These are phyloP conservation scores for Hamamelis virginiana DNA, from an alignment of 164 flowering plant species.

Conservation along the genomic window DNA sequence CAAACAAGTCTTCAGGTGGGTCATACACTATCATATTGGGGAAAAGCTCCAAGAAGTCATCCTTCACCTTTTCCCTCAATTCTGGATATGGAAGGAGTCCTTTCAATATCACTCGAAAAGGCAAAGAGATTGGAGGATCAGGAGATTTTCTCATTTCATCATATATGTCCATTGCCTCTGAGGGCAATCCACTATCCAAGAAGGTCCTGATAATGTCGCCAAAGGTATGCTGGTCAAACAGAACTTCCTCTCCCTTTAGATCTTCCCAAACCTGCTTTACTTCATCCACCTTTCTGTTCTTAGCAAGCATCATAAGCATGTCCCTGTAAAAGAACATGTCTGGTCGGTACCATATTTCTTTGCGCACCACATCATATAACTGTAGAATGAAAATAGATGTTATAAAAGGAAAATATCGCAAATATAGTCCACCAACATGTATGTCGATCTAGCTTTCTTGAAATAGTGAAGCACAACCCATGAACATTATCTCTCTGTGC, in stretches of 20 bases:
- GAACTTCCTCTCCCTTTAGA: constrained; percentile 71
- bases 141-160: constrained; percentile 87
- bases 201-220: constrained; percentile 83
- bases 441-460: background rate
- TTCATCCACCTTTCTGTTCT: constrained; percentile 71
- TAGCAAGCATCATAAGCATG: constrained; percentile 94
- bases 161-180: constrained; percentile 79
- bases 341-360: constrained; percentile 94
- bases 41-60: constrained; percentile 86
- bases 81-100: constrained; percentile 91
- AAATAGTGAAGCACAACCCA: background rate
- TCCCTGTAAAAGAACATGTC: constrained; percentile 97
- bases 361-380: constrained; percentile 85
- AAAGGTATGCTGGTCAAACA: constrained; percentile 90
- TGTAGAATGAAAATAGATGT: constrained; percentile 27
- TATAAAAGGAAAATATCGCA: background rate
- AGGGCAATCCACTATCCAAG: constrained; percentile 63
- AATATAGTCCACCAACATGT: background rate
- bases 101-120: constrained; percentile 87
- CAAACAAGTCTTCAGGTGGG: constrained; percentile 82
- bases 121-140: constrained; percentile 75
- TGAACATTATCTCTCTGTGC: background rate
- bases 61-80: constrained; percentile 86
- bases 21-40: constrained; percentile 81
- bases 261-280: constrained; percentile 71